A percentile compares a stretch with the other conserved stretches of the same genome.
Evolutionary conservation across 2,329 filamentous ascomycete species (phyloP).

Genomic region (Arthrinium phaeospermum): DNA sequence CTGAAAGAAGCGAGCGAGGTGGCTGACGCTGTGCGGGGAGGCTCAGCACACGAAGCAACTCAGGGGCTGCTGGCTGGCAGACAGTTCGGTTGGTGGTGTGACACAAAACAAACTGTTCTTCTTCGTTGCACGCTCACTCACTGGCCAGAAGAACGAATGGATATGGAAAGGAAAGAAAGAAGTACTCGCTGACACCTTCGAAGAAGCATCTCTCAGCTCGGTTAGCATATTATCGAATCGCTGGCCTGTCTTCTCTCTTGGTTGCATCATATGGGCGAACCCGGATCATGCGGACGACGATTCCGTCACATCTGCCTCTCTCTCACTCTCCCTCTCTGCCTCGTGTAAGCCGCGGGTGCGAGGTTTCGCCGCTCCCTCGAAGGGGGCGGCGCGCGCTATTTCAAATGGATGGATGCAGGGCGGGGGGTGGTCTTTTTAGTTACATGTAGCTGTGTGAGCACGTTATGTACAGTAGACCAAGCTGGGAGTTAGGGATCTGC

Average conservation of each 20-base stretch:
- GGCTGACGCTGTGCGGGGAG: not conserved
- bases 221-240: not conserved
- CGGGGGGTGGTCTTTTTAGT: not conserved
- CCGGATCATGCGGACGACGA: constrained; percentile 9
- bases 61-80: not conserved
- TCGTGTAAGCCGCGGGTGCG: constrained; percentile 15
- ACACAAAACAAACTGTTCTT: not conserved
- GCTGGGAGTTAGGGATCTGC: not conserved
- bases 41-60: not conserved
- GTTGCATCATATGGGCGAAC: constrained; percentile 3
- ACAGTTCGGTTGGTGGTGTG: constrained; percentile 2
- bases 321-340: not conserved
- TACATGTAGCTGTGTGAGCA: not conserved
- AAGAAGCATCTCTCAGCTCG: not conserved
- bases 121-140: not conserved
- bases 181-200: not conserved
- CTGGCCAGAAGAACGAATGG: not conserved
- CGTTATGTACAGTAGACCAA: not conserved
- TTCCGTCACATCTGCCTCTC: not conserved
- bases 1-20: constrained; percentile 6
- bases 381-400: constrained; percentile 12
- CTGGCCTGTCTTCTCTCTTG: not conserved
- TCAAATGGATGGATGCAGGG: constrained; percentile 13
- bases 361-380: constrained; percentile 6
- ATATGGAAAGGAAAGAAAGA: not conserved